A percentile compares a stretch with the other conserved stretches of the same genome.
phyloP scores from a whole-genome alignment of 495 filamentous ascomycete species.

The Niebla homalea region DNA sequence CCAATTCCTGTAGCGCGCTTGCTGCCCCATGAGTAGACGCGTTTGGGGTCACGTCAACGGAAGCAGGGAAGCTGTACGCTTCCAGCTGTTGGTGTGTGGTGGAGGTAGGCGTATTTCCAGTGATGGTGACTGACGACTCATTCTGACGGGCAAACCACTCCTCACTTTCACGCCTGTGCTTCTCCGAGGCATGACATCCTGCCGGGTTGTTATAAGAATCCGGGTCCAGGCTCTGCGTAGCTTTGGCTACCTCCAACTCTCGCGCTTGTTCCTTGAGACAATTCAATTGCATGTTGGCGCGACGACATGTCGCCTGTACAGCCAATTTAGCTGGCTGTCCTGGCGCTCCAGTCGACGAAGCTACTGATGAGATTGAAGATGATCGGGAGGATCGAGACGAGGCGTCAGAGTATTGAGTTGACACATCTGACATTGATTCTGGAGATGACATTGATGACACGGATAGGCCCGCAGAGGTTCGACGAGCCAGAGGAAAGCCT shows the following conservation, averaged over 20 bases:
- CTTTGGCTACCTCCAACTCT: background rate
- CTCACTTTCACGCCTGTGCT: too few species aligned
- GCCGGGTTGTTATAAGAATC: background rate
- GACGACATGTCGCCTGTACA: slow-evolving; percentile 71
- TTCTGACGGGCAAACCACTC: too few species aligned
- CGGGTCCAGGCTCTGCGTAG: too few species aligned
- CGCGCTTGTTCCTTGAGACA: slow-evolving; percentile 17
- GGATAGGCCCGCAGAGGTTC: slow-evolving; percentile 65
- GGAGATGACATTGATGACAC: slow-evolving; percentile 70
- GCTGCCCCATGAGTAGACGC: slow-evolving; percentile 44
- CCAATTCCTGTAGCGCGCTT: slow-evolving; percentile 53
- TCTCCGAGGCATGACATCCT: background rate
- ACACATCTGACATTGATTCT: slow-evolving; percentile 58
- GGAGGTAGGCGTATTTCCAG: slow-evolving; percentile 31
- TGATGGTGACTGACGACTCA: too few species aligned
- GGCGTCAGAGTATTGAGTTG: slow-evolving; percentile 43
- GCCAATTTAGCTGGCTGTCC: slow-evolving; percentile 49
- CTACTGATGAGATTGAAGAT: slow-evolving; percentile 38
- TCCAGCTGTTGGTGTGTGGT: slow-evolving; percentile 19
- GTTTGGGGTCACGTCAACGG: slow-evolving; percentile 5
- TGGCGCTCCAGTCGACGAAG: slow-evolving; percentile 52
- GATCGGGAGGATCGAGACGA: slow-evolving; percentile 40
- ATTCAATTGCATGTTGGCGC: slow-evolving; percentile 42
- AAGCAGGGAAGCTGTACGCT: too few species aligned
- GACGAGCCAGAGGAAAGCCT: slow-evolving; percentile 42